A percentile compares a stretch with the other conserved stretches of the same genome.
These are phyloP conservation scores for Dendryphion nanum DNA, from an alignment of 2,329 filamentous ascomycete species.

Conservation along the genomic window DNA sequence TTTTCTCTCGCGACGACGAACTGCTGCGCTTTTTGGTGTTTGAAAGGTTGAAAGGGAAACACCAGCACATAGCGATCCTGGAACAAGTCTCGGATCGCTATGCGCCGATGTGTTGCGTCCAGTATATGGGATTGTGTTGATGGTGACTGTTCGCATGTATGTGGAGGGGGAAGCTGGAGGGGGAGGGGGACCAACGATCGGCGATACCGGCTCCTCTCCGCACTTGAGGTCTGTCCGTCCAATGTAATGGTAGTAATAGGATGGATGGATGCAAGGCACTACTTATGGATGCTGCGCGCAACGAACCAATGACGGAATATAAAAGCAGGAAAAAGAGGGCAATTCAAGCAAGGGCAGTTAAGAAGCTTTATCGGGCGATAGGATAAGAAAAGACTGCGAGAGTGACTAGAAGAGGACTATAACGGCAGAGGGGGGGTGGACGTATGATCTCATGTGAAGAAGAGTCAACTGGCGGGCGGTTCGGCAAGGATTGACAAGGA, in stretches of 20 bases:
- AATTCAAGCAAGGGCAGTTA: constrained; percentile 28
- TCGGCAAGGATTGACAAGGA: constrained; percentile 1
- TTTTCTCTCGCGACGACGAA: constrained; percentile 27
- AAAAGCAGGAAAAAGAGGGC: constrained; percentile 13
- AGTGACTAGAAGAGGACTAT: not conserved
- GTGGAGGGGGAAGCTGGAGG: constrained; percentile 27
- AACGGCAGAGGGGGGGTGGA: no score
- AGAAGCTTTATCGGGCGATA: not conserved
- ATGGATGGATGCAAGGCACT: constrained; percentile 24
- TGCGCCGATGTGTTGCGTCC: constrained; percentile 19
- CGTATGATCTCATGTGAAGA: constrained; percentile 32
- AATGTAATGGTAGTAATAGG: no score
- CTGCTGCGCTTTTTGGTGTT: constrained; percentile 29
- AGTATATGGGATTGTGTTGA: constrained; percentile 10
- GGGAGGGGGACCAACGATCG: constrained; percentile 7
- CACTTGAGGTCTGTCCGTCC: no score
- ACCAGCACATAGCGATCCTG: constrained; percentile 38
- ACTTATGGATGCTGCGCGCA: constrained; percentile 22
- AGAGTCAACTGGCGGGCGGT: constrained; percentile 1
- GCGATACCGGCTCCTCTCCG: constrained; percentile 17
- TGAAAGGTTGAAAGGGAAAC: constrained; percentile 32
- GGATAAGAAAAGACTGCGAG: not conserved
- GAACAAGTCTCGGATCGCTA: constrained; percentile 22
- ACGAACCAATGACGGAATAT: constrained; percentile 19
- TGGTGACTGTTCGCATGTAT: constrained; percentile 20